Conservation (phyloP, 2,329 filamentous ascomycete genomes). For the Sarocladium kiliense region DNA sequence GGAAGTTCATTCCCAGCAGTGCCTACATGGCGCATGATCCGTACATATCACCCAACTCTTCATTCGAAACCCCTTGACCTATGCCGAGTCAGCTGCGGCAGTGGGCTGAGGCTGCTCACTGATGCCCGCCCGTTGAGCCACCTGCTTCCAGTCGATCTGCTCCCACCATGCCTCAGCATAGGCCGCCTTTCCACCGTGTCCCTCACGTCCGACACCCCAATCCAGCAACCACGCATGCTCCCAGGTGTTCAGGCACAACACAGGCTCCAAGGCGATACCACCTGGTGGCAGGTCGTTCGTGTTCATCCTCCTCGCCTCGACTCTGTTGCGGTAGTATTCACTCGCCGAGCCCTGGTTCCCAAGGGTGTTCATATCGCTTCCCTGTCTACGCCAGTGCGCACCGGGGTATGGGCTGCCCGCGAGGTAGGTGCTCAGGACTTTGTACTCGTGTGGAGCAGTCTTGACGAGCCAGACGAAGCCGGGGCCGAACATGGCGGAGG, state of each 20-base stretch:
- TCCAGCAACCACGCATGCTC: slow-evolving; percentile 88
- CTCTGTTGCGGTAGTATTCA: slow-evolving; percentile 34
- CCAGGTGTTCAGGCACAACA: slow-evolving; percentile 94
- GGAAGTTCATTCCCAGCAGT: background rate
- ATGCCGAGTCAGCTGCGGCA: background rate
- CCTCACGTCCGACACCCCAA: slow-evolving; percentile 56
- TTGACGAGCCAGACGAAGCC: slow-evolving; percentile 95
- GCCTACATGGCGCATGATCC: background rate
- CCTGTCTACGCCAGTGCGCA: slow-evolving; percentile 73
- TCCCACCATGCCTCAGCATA: slow-evolving; percentile 86
- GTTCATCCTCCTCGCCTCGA: slow-evolving; percentile 21
- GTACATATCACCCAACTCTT: no score
- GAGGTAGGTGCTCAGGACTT: slow-evolving; percentile 82
- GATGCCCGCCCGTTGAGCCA: slow-evolving; percentile 38
- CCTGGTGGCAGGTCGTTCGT: slow-evolving; percentile 49
- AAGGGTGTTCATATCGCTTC: slow-evolving; percentile 64
- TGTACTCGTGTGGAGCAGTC: slow-evolving; percentile 42
- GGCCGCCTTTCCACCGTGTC: slow-evolving; percentile 65
- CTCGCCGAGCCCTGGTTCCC: slow-evolving; percentile 32
- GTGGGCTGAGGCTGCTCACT: slow-evolving; percentile 13
- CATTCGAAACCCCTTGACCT: no score
- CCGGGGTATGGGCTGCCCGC: slow-evolving; percentile 83
- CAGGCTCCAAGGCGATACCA: slow-evolving; percentile 63
- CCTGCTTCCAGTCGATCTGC: slow-evolving; percentile 76
- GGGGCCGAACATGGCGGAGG: slow-evolving; percentile 88